Evolutionary conservation across 441 rosid genomes (phyloP), one percentile per base, ranked within the genome.

Genomic region (Heliophila coronopifolia): DNA sequence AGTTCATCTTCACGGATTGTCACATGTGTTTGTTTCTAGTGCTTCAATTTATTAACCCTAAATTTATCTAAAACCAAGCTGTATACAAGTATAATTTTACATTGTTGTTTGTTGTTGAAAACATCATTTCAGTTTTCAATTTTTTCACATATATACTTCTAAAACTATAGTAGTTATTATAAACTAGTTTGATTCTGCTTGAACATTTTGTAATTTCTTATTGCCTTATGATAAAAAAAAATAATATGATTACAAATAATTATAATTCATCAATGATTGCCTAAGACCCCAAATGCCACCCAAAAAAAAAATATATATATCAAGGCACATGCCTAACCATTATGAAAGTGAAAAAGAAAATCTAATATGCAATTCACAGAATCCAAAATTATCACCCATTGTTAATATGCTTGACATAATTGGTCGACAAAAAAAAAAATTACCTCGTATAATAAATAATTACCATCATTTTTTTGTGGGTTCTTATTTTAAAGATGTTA

Each of bases 221-320:
- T 9, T 18, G 42, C 9, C 6, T 27, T 15, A 1, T 15, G 17
- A 32, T 18, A 31, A 33, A 41, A 19, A 23, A 38, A 11, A 19
- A 33, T 3, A 12, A 28, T 28, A 48, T 10, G 36, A 14, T 36
- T 50, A 37, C 46, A 50, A 11, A 42, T 42, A 12, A 57, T 27
- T 27, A 25, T 36, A 27, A 41, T 28, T 36, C 40, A 43, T 64
- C 59, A 64, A 57, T 56, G 49, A 65, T 65, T 65, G 59, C 35
- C 27, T 17, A 16, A 24, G 49, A 50, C 59, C 64, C 59, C 50
- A 57, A 58, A 30, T 43, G 59, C 50, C 54, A 37, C 54, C 26
- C 16, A 53, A 43, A 5, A 9, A 9, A 33, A n/a, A n/a, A n/a
- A n/a, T n/a, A n/a, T n/a, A n/a, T n/a, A 27, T 7, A 49, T 24